These are phyloP conservation scores for Uromyces viciae-fabae DNA, from an alignment of 1,284 basidiomycete species.

Conservation along the genomic window DNA sequence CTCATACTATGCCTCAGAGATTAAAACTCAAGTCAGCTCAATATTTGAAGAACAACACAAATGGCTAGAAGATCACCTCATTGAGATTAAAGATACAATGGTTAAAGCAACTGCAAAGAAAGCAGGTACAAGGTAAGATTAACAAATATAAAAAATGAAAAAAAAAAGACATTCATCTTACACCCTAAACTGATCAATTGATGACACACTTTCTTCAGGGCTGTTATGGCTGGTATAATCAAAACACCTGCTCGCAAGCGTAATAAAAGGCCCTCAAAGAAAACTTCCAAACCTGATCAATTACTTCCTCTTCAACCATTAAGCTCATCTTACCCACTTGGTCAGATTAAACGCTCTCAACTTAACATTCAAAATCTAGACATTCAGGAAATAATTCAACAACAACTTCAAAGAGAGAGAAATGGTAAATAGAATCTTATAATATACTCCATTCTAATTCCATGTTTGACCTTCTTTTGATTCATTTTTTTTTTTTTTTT, in stretches of 20 bases:
- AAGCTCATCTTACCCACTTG: background rate
- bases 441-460: no score
- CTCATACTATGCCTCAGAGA: slow-evolving; percentile 41
- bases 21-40: slow-evolving; percentile 39
- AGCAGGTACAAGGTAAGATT: slow-evolving; percentile 20
- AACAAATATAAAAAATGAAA: background rate
- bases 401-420: slow-evolving; percentile 16
- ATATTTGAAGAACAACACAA: slow-evolving; percentile 39
- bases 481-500: no score
- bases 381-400: slow-evolving; percentile 19
- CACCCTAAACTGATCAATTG: no score
- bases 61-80: slow-evolving; percentile 44
- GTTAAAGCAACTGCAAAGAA: slow-evolving; percentile 34
- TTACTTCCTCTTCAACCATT: background rate
- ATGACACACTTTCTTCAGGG: slow-evolving; percentile 13
- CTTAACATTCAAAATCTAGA: slow-evolving; percentile 23
- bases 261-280: slow-evolving; percentile 21
- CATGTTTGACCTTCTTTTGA: no score
- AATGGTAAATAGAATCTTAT: background rate
- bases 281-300: slow-evolving; percentile 22
- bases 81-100: slow-evolving; percentile 27
- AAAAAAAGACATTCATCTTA: no score
- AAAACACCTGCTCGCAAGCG: slow-evolving; percentile 43
- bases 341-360: slow-evolving; percentile 23
- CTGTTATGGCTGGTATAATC: slow-evolving; percentile 42